Evolutionary conservation across 148 eudicot genomes (phyloP).

Genomic region (Vaccinium vitisidaea): DNA sequence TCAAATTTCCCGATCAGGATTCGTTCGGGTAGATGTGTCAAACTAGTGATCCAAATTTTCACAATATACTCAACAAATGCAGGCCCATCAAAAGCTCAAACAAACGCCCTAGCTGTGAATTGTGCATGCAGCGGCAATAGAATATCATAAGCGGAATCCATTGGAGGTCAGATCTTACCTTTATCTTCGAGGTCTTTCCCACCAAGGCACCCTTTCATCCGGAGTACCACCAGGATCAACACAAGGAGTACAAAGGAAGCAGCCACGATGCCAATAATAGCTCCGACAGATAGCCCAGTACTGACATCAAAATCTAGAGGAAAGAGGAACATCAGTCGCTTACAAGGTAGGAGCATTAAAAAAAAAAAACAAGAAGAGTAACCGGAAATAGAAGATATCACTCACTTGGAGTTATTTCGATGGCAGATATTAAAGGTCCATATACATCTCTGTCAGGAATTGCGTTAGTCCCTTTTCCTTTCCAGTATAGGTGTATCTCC

Average conservation of each 20-base stretch:
- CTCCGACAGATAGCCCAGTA: slow-evolving; percentile 48
- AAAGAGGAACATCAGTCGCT: neutral
- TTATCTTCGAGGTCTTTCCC: slow-evolving; percentile 38
- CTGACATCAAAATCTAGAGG: slow-evolving; percentile 41
- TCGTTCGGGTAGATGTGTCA: neutral
- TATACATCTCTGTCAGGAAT: slow-evolving; percentile 42
- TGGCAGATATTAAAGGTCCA: slow-evolving; percentile 51
- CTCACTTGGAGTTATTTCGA: slow-evolving; percentile 44
- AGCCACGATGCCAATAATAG: slow-evolving; percentile 48
- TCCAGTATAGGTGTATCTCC: slow-evolving; percentile 51
- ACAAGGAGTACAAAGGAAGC: slow-evolving; percentile 33
- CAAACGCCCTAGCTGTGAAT: neutral
- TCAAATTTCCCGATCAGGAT: neutral
- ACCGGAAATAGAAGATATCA: slow-evolving; percentile 12
- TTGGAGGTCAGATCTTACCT: slow-evolving; percentile 19
- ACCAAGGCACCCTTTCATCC: slow-evolving; percentile 45
- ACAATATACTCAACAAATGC: neutral
- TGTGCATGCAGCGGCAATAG: neutral
- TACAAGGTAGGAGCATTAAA: neutral
- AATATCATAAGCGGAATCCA: neutral
- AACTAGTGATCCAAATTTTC: neutral
- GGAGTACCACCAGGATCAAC: slow-evolving; percentile 32
- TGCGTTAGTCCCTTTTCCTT: slow-evolving; percentile 49
- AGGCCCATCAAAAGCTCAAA: neutral
- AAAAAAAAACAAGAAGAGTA: neutral